phyloP scores from a whole-genome alignment of 345 rosid genomes.

The Psidium guajava region DNA sequence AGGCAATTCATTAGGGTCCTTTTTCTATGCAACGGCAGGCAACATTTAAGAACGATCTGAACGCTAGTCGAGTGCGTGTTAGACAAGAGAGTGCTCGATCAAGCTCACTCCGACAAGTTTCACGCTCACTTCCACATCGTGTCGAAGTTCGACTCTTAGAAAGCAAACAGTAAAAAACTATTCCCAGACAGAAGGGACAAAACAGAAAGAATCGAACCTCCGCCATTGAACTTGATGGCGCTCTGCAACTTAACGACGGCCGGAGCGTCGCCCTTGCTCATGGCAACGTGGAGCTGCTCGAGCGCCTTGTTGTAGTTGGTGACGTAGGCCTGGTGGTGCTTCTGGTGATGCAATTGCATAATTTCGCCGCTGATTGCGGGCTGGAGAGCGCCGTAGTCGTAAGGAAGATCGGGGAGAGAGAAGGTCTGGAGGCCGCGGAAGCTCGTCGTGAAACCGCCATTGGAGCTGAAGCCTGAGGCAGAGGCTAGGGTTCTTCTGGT shows the following conservation, averaged over 20 bases:
- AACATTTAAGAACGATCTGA: neutral
- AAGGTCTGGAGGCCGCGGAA: constrained; percentile 47
- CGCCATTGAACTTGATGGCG: constrained; percentile 96
- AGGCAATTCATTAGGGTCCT: rapidly evolving
- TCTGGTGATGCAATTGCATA: constrained; percentile 95
- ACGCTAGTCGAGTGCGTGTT: neutral
- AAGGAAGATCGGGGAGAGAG: constrained; percentile 87
- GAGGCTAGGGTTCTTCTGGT: constrained; percentile 22
- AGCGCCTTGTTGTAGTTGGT: constrained; percentile 86
- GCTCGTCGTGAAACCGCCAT: neutral
- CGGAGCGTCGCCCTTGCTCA: constrained; percentile 54
- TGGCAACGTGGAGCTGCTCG: constrained; percentile 64
- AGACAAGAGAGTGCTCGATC: neutral
- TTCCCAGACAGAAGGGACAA: neutral
- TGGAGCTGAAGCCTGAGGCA: neutral
- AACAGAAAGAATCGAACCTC: constrained; percentile 35
- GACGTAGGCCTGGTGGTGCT: constrained; percentile 88
- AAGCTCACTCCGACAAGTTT: neutral
- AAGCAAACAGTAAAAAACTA: neutral
- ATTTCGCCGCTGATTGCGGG: constrained; percentile 91
- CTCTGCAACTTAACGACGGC: constrained; percentile 67
- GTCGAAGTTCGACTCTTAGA: neutral
- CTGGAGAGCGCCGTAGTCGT: constrained; percentile 81
- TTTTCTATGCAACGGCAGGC: neutral
- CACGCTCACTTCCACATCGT: neutral